Base-by-base conservation (phyloP, 148 eudicot genomes). In the Vaccinium vitisidaea region DNA sequence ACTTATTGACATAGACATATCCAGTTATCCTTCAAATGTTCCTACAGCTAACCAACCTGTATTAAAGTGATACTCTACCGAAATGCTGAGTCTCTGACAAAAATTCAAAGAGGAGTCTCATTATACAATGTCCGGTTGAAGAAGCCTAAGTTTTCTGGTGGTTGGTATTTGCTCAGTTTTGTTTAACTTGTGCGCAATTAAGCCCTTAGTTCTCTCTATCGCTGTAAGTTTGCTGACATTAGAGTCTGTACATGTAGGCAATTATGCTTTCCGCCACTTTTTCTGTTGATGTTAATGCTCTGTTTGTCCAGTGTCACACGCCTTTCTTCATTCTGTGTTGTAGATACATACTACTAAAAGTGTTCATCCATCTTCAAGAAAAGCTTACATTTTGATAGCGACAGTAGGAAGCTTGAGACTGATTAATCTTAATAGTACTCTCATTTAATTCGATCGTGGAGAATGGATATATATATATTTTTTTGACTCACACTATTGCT, bases 1-100 rank as follows among this genome's bases (percentile, higher is more conserved):
- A 39, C 94, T 95, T 15, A 89, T 94, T 32, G 95, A 95, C 86
- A 86, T 95, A 83, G 97, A 95, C 87, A 86, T 93, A 81, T 90
- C 95, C 63, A 88, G 39, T 84, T 88, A 91, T 59, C 85, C 98
- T 65, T 86, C 87, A 16, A 86, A 91, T 61, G 94, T 92, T 43
- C 94, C 96, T 84, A 87, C 94, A 23, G 92, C 85, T 39, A 89
- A 84, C 85, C 90, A 89, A 79, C 50, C 83, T 14, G 88, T 88
- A 48, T 85, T 36, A 52, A 90, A 92, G 86, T 93, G 92, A 95
- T 89, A 27, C 67, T 23, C 55, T 2, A 11, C 27, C 11, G 23
- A 43, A 81, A 43, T 43, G 46, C 46, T 5, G 46, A 43, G 46
- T 43, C n/a, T 11, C 39, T 8, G 55, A 39, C 32, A 56, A 79